Base-by-base conservation (phyloP, 768 basidiomycete genomes). In the Ramaria sp. region DNA sequence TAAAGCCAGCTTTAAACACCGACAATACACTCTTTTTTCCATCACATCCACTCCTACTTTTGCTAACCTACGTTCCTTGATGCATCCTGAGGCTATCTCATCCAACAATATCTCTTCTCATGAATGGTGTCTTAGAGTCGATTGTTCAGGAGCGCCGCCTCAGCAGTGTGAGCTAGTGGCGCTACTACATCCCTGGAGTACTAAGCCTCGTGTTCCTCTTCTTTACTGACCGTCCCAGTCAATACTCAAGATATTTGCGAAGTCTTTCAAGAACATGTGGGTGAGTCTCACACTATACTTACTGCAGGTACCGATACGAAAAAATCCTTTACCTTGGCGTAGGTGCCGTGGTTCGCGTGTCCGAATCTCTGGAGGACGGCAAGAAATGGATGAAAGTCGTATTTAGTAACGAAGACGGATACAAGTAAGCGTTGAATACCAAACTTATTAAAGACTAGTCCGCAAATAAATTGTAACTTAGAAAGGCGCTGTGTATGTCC, bases 401-500 rank as follows among this genome's bases (percentile, higher is more conserved):
- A 25, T 34, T 55, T 37, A 25, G 34, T 36, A 20, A 34, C 9
- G 53, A 55, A 24, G 53, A 47, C 32, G 53, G 20, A n/a, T 22
- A 30, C 32, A 55, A 55, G 53, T 55, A 28, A 36, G 28, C 30
- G 4, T 24, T 20, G 20, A 32, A 22, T 10, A n/a, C n/a, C n/a
- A n/a, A n/a, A n/a, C 20, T 24, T 48, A 34, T 34, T 13, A 45
- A 12, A 43, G 1, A 5, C 5, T 3, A 15, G 28, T 20, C 18
- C 41, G 27, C 27, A 24, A 13, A 37, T 39, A 20, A 39, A 24
- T 15, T 48, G 25, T 39, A 37, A 22, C 18, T 0, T 34, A 86
- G 84, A 55, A 83, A 84, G 66, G 79, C 83, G 1, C 60, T 85
- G 50, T 78, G 78, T 60, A 79, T 85, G 80, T 76, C 78, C 25